A percentile compares a stretch with the other conserved stretches of the same genome.
Conservation (phyloP, 352 stramenopile species). For the Globisporangium solare region DNA sequence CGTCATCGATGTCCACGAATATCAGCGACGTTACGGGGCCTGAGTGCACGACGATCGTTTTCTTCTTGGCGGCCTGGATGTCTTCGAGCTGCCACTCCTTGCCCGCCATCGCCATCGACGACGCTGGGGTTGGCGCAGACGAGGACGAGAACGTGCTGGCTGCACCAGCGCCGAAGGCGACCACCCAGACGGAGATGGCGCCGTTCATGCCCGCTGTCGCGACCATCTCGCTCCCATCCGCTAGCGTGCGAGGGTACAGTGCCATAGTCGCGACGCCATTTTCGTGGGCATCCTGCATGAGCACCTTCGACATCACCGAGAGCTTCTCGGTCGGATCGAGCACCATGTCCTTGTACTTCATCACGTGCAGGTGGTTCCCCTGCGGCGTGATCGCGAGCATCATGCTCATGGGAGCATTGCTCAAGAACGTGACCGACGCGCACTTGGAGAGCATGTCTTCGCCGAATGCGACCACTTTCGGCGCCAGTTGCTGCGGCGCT, state of each 20-base stretch:
- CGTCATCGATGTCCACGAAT: slow-evolving; percentile 35
- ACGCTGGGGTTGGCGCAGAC: neutral
- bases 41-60: slow-evolving; percentile 46
- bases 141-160: neutral
- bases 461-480: slow-evolving; percentile 43
- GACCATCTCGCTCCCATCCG: slow-evolving; percentile 50
- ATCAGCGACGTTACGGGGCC: slow-evolving; percentile 51
- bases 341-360: slow-evolving; percentile 52
- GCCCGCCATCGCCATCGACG: neutral
- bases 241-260: slow-evolving; percentile 33
- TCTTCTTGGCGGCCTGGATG: slow-evolving; percentile 63
- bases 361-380: slow-evolving; percentile 34
- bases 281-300: slow-evolving; percentile 48
- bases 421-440: slow-evolving; percentile 36
- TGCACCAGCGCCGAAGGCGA: slow-evolving; percentile 24
- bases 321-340: slow-evolving; percentile 46
- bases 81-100: slow-evolving; percentile 50
- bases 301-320: slow-evolving; percentile 41
- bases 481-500: slow-evolving; percentile 21
- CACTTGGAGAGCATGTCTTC: slow-evolving; percentile 39
- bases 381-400: slow-evolving; percentile 39
- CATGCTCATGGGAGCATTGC: slow-evolving; percentile 36
- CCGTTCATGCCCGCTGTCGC: slow-evolving; percentile 63
- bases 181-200: slow-evolving; percentile 62
- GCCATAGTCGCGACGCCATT: slow-evolving; percentile 48